These are phyloP conservation scores for Massarina eburnea DNA, from an alignment of 2,329 filamentous ascomycete species.

Conservation along the genomic window DNA sequence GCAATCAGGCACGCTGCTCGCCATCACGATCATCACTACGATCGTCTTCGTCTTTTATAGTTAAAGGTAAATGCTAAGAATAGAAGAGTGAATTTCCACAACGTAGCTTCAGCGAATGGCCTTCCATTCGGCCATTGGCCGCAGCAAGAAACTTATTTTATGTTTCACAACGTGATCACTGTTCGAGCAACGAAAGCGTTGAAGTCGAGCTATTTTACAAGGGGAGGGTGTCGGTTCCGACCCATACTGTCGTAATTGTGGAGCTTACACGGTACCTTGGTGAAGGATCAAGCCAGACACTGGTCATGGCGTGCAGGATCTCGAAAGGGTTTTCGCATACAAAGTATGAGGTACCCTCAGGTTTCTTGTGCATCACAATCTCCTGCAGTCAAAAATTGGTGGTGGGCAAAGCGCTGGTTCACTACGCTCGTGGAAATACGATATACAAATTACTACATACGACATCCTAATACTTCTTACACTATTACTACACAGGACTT, in stretches of 20 bases:
- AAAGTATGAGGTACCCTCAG: not conserved
- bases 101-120: too few relatives aligned
- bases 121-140: too few relatives aligned
- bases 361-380: not conserved
- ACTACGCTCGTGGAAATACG: not conserved
- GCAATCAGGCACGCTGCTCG: too few relatives aligned
- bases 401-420: not conserved
- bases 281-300: not conserved
- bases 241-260: not conserved
- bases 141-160: too few relatives aligned
- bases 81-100: too few relatives aligned
- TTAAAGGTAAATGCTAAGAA: too few relatives aligned
- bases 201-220: not conserved
- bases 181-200: not conserved
- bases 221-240: not conserved
- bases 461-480: too few relatives aligned
- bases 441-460: not conserved
- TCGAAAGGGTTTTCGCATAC: not conserved
- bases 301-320: not conserved
- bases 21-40: too few relatives aligned
- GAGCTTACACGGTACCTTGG: not conserved
- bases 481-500: too few relatives aligned
- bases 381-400: not conserved
- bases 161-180: not conserved
- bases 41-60: too few relatives aligned